Percentiles rank a stretch among this genome's conserved stretches.
phyloP scores from a whole-genome alignment of 345 rosid genomes.

The Psidium guajava region DNA sequence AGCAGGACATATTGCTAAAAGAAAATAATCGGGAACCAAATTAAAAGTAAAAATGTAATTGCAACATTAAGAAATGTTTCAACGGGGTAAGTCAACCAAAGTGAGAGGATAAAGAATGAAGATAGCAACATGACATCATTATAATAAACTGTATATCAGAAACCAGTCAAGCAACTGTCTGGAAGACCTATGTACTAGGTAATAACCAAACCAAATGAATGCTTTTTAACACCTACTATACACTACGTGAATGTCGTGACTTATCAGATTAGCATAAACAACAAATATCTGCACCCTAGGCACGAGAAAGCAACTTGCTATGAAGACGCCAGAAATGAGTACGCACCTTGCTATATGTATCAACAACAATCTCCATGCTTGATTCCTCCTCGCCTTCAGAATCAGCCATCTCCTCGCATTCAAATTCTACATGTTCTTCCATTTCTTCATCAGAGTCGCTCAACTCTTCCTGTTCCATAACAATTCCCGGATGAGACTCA shows the following conservation, averaged over 20 bases:
- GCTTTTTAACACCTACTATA: background rate
- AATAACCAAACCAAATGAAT: background rate
- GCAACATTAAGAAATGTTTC: background rate
- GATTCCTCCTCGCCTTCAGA: constrained; percentile 82
- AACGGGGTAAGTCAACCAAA: background rate
- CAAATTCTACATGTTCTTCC: constrained; percentile 94
- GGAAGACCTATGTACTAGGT: background rate
- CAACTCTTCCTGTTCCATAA: constrained; percentile 98
- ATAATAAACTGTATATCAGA: background rate
- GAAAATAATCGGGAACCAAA: background rate
- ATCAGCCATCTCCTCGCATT: constrained; percentile 97
- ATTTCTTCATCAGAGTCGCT: constrained; percentile 90
- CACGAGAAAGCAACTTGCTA: background rate
- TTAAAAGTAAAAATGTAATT: background rate
- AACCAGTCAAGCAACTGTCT: background rate
- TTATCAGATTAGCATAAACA: background rate
- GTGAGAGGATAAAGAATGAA: background rate
- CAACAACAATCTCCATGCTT: constrained; percentile 25
- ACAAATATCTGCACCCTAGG: background rate
- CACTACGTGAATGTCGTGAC: background rate
- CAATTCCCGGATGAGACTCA: constrained; percentile 63
- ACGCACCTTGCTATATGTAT: constrained; percentile 38
- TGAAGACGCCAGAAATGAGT: background rate
- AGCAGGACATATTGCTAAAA: background rate
- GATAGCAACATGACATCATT: background rate